A percentile compares a stretch with the other conserved stretches of the same genome.
Conservation (phyloP, 2,329 filamentous ascomycete genomes). For the Pseudocercospora vitis region DNA sequence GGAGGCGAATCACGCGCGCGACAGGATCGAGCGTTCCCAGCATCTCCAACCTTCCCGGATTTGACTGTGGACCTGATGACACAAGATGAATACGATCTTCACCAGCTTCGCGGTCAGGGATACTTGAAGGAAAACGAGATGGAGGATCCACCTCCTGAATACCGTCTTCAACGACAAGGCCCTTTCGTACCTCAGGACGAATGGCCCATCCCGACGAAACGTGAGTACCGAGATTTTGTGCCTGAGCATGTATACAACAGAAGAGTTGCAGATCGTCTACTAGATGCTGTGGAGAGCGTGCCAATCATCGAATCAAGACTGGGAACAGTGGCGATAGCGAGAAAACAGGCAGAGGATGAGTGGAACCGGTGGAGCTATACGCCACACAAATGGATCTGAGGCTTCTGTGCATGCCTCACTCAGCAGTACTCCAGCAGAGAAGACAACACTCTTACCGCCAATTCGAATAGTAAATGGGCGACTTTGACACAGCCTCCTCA, state of each 20-base stretch:
- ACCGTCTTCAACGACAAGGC: too few relatives aligned
- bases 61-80: constrained; percentile 2
- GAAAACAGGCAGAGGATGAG: background rate
- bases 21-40: background rate
- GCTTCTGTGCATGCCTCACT: background rate
- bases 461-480: too few relatives aligned
- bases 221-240: background rate
- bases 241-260: background rate
- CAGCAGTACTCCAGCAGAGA: too few relatives aligned
- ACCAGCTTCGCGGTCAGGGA: background rate
- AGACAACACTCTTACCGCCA: too few relatives aligned
- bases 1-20: background rate
- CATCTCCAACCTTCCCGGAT: background rate
- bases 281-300: background rate
- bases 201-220: background rate
- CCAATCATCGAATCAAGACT: background rate
- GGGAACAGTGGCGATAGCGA: background rate
- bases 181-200: background rate
- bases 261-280: background rate
- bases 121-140: background rate
- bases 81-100: background rate
- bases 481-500: too few relatives aligned
- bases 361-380: background rate
- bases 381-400: background rate
- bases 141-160: background rate